phyloP scores from a whole-genome alignment of 2,329 filamentous ascomycete genomes.

The Pseudopyrenochaeta lycopersici region DNA sequence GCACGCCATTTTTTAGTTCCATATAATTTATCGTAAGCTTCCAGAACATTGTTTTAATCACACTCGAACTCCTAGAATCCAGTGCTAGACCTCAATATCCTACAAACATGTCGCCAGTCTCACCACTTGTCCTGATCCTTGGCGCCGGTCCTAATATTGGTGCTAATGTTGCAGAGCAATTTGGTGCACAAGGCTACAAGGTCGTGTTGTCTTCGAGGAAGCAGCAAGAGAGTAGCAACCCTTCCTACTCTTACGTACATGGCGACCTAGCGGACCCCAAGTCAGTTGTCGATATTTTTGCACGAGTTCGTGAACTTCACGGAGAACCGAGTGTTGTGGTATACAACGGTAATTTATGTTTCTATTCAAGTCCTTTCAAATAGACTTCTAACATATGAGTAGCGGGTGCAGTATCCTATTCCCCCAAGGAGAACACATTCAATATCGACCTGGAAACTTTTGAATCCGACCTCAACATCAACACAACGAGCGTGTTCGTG shows the following conservation, averaged over 20 bases:
- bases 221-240: background rate
- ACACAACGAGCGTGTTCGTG: slow-evolving; percentile 49
- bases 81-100: background rate
- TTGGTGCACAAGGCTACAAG: background rate
- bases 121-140: background rate
- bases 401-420: background rate
- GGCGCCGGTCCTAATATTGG: background rate
- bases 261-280: background rate
- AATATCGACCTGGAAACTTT: background rate
- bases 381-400: background rate
- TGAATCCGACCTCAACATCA: slow-evolving; percentile 47
- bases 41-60: background rate
- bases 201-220: background rate
- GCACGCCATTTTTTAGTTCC: background rate
- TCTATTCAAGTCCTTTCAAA: background rate
- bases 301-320: background rate
- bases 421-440: background rate
- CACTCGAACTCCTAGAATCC: background rate
- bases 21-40: background rate
- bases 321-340: background rate
- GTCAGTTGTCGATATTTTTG: background rate
- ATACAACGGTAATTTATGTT: background rate
- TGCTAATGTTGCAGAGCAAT: background rate
- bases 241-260: background rate
- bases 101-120: background rate